Evolutionary conservation across 805 yeast genomes (phyloP).

Genomic region (Nakazawaea anatomiae): DNA sequence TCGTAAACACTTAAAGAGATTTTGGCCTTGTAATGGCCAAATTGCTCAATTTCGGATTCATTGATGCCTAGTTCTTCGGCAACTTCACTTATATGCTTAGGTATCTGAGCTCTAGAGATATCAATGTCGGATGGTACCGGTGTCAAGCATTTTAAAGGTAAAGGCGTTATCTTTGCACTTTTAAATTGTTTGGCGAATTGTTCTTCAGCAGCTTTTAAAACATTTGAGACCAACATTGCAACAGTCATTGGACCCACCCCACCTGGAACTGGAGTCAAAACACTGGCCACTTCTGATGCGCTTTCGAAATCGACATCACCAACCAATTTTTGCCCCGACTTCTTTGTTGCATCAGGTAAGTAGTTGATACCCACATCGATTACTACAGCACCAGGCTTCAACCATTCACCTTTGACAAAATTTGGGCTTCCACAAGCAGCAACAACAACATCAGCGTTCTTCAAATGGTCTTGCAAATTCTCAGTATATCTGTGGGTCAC

Average conservation of each 20-base stretch:
- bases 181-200: slow-evolving; percentile 24
- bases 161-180: slow-evolving; percentile 42
- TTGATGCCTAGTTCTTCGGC: slow-evolving; percentile 66
- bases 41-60: slow-evolving; percentile 65
- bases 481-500: slow-evolving; percentile 72
- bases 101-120: slow-evolving; percentile 70
- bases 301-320: slow-evolving; percentile 89
- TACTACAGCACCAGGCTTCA: slow-evolving; percentile 79
- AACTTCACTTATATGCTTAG: slow-evolving; percentile 61
- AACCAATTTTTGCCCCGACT: slow-evolving; percentile 78
- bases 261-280: slow-evolving; percentile 95
- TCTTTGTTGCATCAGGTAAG: slow-evolving; percentile 65
- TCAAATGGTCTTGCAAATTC: slow-evolving; percentile 49
- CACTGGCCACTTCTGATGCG: slow-evolving; percentile 56
- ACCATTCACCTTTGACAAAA: slow-evolving; percentile 81
- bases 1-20: slow-evolving; percentile 59
- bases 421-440: slow-evolving; percentile 89
- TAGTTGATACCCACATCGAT: slow-evolving; percentile 96
- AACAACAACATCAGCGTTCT: slow-evolving; percentile 78
- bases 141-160: slow-evolving; percentile 45
- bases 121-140: slow-evolving; percentile 83
- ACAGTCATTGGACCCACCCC: slow-evolving; percentile 99
- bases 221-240: slow-evolving; percentile 87
- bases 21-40: slow-evolving; percentile 74
- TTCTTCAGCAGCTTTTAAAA: slow-evolving; percentile 69